Evolutionary conservation across 257 asterid species (phyloP).

Genomic region (Scutellaria barbata): DNA sequence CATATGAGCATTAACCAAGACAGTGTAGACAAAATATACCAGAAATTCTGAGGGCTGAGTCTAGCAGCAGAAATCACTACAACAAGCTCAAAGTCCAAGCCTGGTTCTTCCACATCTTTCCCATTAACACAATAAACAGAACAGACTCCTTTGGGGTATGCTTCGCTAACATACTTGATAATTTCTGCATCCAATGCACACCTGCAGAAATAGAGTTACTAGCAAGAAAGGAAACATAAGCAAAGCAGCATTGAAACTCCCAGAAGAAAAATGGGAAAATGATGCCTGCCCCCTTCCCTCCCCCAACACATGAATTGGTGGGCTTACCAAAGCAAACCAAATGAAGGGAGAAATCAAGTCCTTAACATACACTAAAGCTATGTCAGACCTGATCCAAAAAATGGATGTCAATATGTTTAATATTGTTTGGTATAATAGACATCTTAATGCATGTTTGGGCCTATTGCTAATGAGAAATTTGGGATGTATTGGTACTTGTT

Average conservation of each 20-base stretch:
- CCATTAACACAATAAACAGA: conserved; percentile 83
- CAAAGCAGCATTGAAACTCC: conserved; percentile 30
- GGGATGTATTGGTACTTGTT: background rate
- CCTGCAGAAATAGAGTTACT: conserved; percentile 50
- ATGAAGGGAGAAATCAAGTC: background rate
- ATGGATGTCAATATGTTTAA: background rate
- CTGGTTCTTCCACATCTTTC: conserved; percentile 86
- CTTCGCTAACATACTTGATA: conserved; percentile 82
- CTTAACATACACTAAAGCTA: conserved; percentile 6
- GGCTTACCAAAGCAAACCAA: background rate
- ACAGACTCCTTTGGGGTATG: conserved; percentile 86
- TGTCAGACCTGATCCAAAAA: conserved; percentile 10
- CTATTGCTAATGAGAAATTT: no score
- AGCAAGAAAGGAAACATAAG: conserved; percentile 34
- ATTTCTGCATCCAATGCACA: conserved; percentile 84
- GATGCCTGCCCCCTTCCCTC: background rate
- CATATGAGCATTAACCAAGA: conserved; percentile 25
- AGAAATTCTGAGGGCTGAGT: conserved; percentile 93
- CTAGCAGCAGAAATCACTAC: conserved; percentile 92
- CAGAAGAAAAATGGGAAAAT: conserved; percentile 5
- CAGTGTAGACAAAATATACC: conserved; percentile 50
- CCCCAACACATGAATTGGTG: no score
- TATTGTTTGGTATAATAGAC: no score
- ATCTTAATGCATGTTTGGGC: no score
- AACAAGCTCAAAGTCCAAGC: conserved; percentile 85